Evolutionary conservation across 1,139 yeast genomes (phyloP).

Genomic region (Kurtzmaniella quercitrusa): DNA sequence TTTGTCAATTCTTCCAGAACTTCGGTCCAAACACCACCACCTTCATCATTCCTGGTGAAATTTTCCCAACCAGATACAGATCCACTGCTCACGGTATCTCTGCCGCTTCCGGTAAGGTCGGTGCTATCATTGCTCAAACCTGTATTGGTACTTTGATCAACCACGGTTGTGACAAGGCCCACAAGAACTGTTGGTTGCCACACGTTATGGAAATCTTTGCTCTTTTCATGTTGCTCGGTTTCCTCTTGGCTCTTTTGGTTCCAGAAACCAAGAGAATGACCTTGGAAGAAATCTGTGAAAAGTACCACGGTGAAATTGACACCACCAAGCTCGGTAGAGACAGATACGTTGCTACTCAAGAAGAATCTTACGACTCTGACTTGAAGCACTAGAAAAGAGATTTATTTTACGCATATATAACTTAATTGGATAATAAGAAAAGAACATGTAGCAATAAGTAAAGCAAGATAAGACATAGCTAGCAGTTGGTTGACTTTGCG

Average conservation of each 20-base stretch:
- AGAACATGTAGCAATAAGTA: not conserved
- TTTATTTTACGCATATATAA: slow-evolving; percentile 1
- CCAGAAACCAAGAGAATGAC: slow-evolving; percentile 93
- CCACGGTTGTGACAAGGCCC: slow-evolving; percentile 62
- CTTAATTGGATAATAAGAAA: not conserved
- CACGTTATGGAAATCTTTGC: slow-evolving; percentile 94
- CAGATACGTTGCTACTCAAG: slow-evolving; percentile 26
- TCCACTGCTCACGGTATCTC: slow-evolving; percentile 97
- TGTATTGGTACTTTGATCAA: slow-evolving; percentile 79
- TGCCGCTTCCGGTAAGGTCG: slow-evolving; percentile 93
- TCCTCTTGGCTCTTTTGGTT: slow-evolving; percentile 56
- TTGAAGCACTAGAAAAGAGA: slow-evolving; percentile 10
- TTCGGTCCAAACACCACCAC: slow-evolving; percentile 97
- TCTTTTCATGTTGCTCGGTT: slow-evolving; percentile 80
- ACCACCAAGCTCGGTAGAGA: slow-evolving; percentile 37
- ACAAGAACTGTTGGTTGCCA: slow-evolving; percentile 71
- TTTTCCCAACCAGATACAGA: slow-evolving; percentile 95
- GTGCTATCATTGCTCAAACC: slow-evolving; percentile 95
- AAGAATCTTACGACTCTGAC: slow-evolving; percentile 28
- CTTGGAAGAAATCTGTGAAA: slow-evolving; percentile 73
- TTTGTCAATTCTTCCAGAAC: slow-evolving; percentile 81
- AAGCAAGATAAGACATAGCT: not conserved
- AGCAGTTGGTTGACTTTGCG: too few relatives aligned
- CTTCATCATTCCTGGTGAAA: slow-evolving; percentile 93
- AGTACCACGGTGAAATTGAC: slow-evolving; percentile 73